phyloP scores from a whole-genome alignment of 306 rosid genomes.

The Amphicarpaea edgeworthii region DNA sequence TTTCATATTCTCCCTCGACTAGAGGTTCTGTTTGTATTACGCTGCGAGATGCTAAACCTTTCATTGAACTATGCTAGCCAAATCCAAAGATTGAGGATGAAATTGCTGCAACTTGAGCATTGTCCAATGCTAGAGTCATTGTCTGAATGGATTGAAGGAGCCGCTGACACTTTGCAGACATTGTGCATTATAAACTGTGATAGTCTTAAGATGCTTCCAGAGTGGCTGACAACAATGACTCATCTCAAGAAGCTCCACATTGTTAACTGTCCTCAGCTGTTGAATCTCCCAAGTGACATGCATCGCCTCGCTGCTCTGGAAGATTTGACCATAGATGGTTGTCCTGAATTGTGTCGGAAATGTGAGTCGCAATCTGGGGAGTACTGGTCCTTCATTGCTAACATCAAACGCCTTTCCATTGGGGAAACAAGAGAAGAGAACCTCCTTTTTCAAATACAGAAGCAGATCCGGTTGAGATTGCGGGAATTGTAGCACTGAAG shows the following conservation, averaged over 20 bases:
- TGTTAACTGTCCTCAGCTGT: too few relatives aligned
- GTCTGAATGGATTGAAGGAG: conserved; percentile 23
- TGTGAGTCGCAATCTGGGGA: background rate
- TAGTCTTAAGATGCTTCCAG: conserved; percentile 19
- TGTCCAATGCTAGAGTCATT: background rate
- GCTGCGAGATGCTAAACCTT: background rate
- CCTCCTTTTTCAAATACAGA: background rate
- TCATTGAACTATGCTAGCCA: background rate
- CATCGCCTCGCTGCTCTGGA: too few relatives aligned
- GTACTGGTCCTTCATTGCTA: background rate
- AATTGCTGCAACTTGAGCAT: background rate
- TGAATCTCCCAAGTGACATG: too few relatives aligned
- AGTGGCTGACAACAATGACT: too few relatives aligned
- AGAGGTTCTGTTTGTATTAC: too few relatives aligned
- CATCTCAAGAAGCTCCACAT: background rate
- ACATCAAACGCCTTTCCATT: background rate
- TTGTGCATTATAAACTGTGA: background rate
- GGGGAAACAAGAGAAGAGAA: background rate
- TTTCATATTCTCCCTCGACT: too few relatives aligned
- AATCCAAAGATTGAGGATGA: background rate
- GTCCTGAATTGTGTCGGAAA: background rate
- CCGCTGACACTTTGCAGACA: background rate
- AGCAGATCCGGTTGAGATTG: background rate
- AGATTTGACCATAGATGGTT: too few relatives aligned
- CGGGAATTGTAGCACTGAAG: background rate